A percentile compares a stretch with the other conserved stretches of the same genome.
These are phyloP conservation scores for Boletus rubescentipes DNA, from an alignment of 768 basidiomycete genomes.

Conservation along the genomic window DNA sequence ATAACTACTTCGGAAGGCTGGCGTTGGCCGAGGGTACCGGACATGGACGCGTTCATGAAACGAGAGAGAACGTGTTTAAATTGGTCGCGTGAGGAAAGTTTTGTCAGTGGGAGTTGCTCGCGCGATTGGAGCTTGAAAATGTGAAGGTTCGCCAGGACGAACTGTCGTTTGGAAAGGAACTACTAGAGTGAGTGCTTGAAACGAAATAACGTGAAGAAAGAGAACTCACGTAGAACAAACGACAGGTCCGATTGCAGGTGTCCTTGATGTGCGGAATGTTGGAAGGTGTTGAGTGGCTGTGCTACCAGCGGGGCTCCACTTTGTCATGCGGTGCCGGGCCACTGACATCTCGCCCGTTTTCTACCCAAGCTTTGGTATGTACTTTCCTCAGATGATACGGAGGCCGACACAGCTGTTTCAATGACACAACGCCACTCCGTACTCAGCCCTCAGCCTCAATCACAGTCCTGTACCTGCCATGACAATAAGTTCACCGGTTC, in stretches of 20 bases:
- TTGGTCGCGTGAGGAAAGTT: conserved; percentile 50
- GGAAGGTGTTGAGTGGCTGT: conserved; percentile 12
- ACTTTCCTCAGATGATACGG: not conserved
- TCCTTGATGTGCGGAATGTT: conserved; percentile 21
- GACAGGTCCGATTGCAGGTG: conserved; percentile 23
- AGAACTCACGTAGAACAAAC: conserved; percentile 20
- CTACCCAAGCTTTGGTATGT: no score
- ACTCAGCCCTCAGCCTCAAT: not conserved
- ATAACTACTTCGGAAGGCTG: conserved; percentile 26
- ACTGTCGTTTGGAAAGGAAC: conserved; percentile 27
- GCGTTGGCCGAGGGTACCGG: conserved; percentile 25
- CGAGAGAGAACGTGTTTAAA: conserved; percentile 56
- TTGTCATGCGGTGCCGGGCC: not conserved
- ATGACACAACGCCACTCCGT: not conserved
- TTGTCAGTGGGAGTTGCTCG: conserved; percentile 42
- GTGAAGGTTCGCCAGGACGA: conserved; percentile 32
- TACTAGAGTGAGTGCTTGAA: not conserved
- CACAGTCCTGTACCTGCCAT: not conserved
- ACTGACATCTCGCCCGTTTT: no score
- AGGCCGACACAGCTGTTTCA: not conserved
- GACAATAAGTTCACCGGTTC: not conserved
- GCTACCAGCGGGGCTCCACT: no score
- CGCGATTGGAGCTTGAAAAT: conserved; percentile 28
- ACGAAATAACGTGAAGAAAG: not conserved
- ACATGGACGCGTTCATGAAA: conserved; percentile 53